Conservation (phyloP, 352 stramenopile species). For the Phytophthora kernoviae region DNA sequence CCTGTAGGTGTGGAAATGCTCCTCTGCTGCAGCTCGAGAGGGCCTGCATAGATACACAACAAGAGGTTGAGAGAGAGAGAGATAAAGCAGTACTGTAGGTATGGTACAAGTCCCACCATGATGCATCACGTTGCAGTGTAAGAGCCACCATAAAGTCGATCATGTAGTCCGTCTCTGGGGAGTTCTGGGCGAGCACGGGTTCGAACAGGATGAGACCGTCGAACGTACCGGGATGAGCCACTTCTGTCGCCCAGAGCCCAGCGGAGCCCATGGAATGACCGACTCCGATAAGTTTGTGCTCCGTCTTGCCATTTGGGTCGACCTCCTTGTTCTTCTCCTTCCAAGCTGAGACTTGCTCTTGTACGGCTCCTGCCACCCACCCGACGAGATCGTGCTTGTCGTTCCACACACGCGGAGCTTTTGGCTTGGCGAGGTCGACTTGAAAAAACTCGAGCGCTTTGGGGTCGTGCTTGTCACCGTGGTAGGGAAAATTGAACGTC, state of each 20-base stretch:
- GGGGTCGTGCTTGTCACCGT: slow-evolving; percentile 39
- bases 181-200: slow-evolving; percentile 38
- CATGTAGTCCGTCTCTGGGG: slow-evolving; percentile 33
- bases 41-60: slow-evolving; percentile 10
- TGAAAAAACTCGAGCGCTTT: slow-evolving; percentile 19
- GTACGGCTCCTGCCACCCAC: slow-evolving; percentile 25
- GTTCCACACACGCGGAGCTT: slow-evolving; percentile 30
- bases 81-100: not conserved
- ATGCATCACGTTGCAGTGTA: slow-evolving; percentile 28
- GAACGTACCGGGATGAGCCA: slow-evolving; percentile 48
- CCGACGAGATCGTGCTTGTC: slow-evolving; percentile 28
- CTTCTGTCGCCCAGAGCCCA: slow-evolving; percentile 43
- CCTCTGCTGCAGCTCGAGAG: slow-evolving; percentile 32
- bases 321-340: slow-evolving; percentile 26
- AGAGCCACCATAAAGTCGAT: slow-evolving; percentile 43
- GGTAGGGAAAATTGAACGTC: slow-evolving; percentile 50
- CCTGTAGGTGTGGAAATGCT: slow-evolving; percentile 30
- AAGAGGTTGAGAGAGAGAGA: not conserved
- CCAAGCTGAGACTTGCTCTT: slow-evolving; percentile 31
- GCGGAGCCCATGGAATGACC: slow-evolving; percentile 55
- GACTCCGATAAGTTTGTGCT: slow-evolving; percentile 47
- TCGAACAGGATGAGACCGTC: slow-evolving; percentile 57
- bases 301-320: not conserved
- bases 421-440: slow-evolving; percentile 33
- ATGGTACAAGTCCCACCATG: slow-evolving; percentile 18